phyloP scores from a whole-genome alignment of 768 basidiomycete species.

The Lentinula detonsa region DNA sequence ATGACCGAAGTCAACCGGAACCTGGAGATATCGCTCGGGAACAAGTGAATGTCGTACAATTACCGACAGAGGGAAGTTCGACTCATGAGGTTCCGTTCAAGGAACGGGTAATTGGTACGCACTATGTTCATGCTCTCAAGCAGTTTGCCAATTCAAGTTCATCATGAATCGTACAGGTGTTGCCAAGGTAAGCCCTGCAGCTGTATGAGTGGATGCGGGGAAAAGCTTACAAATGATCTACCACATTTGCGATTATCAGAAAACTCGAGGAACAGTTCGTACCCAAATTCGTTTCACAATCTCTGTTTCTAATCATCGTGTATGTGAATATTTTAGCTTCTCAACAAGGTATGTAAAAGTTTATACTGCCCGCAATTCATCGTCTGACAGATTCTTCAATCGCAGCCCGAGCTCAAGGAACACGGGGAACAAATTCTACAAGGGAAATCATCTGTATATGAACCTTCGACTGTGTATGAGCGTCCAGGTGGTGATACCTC shows the following conservation, averaged over 20 bases:
- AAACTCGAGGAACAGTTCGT: slow-evolving; percentile 3
- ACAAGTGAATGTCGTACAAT: neutral
- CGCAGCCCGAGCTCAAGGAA: slow-evolving; percentile 1
- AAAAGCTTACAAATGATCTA: neutral
- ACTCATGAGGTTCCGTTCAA: neutral
- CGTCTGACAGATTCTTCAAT: too few relatives aligned
- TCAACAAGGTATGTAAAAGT: neutral
- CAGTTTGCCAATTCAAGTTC: neutral
- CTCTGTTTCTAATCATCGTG: too few relatives aligned
- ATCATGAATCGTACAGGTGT: neutral
- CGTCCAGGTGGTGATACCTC: neutral
- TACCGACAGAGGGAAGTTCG: neutral
- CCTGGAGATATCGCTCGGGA: neutral
- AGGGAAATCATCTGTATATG: neutral
- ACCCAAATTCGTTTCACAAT: neutral
- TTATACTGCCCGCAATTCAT: too few relatives aligned
- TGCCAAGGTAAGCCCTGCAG: neutral
- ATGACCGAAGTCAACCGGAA: neutral
- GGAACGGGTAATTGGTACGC: slow-evolving; percentile 4
- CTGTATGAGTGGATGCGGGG: neutral
- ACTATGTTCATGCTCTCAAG: neutral
- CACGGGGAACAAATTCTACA: slow-evolving; percentile 2
- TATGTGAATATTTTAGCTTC: neutral
- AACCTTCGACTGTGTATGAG: neutral
- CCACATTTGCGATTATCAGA: neutral